A percentile compares a stretch with the other conserved stretches of the same genome.
phyloP scores from a whole-genome alignment of 371 early-diverging fungal species.

The Mortierella sp. region DNA sequence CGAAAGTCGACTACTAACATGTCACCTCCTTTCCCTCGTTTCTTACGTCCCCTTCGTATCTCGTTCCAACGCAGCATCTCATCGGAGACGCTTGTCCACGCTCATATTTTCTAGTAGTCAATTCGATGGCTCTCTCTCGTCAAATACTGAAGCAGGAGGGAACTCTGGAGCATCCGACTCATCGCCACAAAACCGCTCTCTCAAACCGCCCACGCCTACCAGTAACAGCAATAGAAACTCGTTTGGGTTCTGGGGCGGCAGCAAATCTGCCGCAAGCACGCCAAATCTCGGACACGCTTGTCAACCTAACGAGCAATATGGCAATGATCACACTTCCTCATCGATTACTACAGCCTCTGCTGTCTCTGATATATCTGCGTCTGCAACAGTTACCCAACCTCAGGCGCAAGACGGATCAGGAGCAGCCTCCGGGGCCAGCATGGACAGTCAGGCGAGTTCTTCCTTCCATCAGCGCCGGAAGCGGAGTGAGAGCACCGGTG shows the following conservation, averaged over 20 bases:
- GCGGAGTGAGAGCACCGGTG: slow-evolving; percentile 50
- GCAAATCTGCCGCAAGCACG: slow-evolving; percentile 38
- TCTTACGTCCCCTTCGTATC: too few relatives aligned
- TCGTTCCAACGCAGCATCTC: slow-evolving; percentile 30
- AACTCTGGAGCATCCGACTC: not conserved
- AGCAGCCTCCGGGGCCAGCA: slow-evolving; percentile 26
- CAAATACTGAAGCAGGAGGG: not conserved
- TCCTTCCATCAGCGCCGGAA: slow-evolving; percentile 44
- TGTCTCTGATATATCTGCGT: not conserved
- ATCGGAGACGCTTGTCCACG: slow-evolving; percentile 35
- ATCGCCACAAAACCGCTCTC: slow-evolving; percentile 2
- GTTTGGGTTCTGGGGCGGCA: slow-evolving; percentile 39
- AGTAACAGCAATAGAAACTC: slow-evolving; percentile 11
- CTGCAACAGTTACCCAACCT: slow-evolving; percentile 1
- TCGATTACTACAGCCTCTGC: slow-evolving; percentile 7
- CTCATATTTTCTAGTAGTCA: slow-evolving; percentile 24
- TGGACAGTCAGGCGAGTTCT: slow-evolving; percentile 20
- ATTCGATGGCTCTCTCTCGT: slow-evolving; percentile 11
- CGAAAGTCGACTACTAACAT: too few relatives aligned
- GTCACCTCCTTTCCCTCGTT: too few relatives aligned
- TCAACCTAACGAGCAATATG: not conserved
- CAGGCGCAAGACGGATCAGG: slow-evolving; percentile 27
- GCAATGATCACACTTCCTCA: slow-evolving; percentile 11
- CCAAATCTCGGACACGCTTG: slow-evolving; percentile 28
- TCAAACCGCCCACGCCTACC: slow-evolving; percentile 22